phyloP scores from a whole-genome alignment of 2,329 filamentous ascomycete species.

The Massarina eburnea region DNA sequence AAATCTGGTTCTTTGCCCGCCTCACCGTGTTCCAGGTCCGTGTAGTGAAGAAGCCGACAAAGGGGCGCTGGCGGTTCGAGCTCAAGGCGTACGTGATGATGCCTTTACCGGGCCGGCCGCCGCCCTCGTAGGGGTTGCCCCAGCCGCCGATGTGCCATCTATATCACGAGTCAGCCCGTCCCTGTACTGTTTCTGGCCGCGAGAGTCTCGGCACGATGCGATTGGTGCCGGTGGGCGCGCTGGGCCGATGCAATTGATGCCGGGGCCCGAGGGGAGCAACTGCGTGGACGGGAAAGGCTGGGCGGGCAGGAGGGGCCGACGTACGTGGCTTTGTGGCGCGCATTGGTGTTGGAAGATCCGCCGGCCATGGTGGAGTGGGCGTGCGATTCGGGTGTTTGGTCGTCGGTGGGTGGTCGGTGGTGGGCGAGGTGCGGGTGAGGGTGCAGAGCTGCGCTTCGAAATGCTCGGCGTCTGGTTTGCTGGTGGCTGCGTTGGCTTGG shows the following conservation, averaged over 20 bases:
- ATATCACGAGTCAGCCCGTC: constrained; percentile 13
- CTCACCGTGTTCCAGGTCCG: constrained; percentile 96
- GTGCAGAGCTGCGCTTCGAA: not conserved
- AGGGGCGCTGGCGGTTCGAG: constrained; percentile 84
- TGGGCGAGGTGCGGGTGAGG: not conserved
- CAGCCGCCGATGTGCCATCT: constrained; percentile 43
- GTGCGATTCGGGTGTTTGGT: constrained; percentile 1
- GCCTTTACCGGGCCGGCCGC: constrained; percentile 57
- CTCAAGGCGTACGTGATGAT: constrained; percentile 73
- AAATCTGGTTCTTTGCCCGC: constrained; percentile 79
- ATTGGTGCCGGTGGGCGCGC: constrained; percentile 7
- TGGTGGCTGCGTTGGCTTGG: not conserved
- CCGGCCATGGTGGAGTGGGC: constrained; percentile 30
- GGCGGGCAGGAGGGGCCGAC: constrained; percentile 14
- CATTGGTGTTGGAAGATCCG: constrained; percentile 26
- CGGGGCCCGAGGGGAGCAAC: constrained; percentile 1
- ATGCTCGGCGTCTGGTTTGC: constrained; percentile 1
- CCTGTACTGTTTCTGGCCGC: not conserved
- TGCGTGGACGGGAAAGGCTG: constrained; percentile 10
- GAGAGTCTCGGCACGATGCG: not conserved
- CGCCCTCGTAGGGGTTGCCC: constrained; percentile 44
- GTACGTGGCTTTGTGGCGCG: constrained; percentile 33
- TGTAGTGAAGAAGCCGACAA: constrained; percentile 74
- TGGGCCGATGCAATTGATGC: constrained; percentile 5
- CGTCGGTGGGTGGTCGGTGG: constrained; percentile 4